Base-by-base conservation (phyloP, 768 basidiomycete species). In the Gymnopilus dilepis region DNA sequence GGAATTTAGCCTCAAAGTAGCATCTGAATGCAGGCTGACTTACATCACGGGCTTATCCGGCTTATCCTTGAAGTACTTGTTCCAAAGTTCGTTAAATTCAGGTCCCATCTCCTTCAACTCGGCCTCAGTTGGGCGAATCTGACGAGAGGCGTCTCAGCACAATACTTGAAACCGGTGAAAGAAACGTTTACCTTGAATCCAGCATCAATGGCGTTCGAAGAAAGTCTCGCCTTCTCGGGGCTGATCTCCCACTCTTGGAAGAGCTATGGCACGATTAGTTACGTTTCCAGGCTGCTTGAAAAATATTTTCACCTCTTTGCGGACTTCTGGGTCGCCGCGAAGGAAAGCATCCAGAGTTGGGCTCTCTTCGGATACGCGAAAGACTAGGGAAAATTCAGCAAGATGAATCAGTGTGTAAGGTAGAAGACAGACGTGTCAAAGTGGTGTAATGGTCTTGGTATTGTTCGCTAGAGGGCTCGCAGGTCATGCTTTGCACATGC, bases 101-200 rank as follows among this genome's bases (percentile, higher is more conserved):
- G 87, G 88, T n/a, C 88, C 88, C 87, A 89, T 89, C 73, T 89
- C 86, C 71, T 88, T 89, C 61, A 89, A 76, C 70, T 90, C 89
- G 65, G 80, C 84, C 69, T 84, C 84, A 1, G 86, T 86, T 1
- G 88, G 89, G 31, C 88, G 87, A 66, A 90, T 88, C 87, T 87
- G 61, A 17, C 12, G n/a, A 26, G 41, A 52, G 15, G 34, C 43
- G 22, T 22, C 43, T 59, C 42, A 43, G 37, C 30, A 59, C 48
- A 11, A 21, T 42, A 26, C 34, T 17, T n/a, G 22, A 24, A 31
- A 30, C 21, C n/a, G n/a, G n/a, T n/a, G n/a, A n/a, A n/a, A n/a
- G n/a, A n/a, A n/a, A n/a, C n/a, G n/a, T n/a, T 38, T 28, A 82
- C 85, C 83, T 88, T 89, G 81, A 89, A 89, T 33, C 89, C 89